phyloP scores from a whole-genome alignment of 352 stramenopile genomes.

The Globisporangium cystogenes region DNA sequence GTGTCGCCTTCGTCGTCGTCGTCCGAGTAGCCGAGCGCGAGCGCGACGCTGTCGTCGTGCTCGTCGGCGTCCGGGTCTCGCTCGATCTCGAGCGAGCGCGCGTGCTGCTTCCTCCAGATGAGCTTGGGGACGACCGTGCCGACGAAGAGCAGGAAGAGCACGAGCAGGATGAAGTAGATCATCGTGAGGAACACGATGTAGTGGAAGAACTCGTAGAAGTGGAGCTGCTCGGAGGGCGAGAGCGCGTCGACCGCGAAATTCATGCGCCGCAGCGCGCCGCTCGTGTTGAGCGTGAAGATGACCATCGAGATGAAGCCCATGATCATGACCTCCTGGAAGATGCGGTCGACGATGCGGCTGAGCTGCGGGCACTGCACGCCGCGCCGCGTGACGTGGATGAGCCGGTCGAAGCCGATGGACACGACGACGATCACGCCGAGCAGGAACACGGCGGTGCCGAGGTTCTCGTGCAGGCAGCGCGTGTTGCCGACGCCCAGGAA shows the following conservation, averaged over 20 bases:
- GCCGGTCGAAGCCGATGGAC: slow-evolving; percentile 55
- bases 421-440: slow-evolving; percentile 71
- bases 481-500: slow-evolving; percentile 84
- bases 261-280: slow-evolving; percentile 45
- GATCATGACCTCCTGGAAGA: slow-evolving; percentile 88
- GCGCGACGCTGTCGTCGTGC: slow-evolving; percentile 1
- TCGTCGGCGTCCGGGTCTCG: slow-evolving; percentile 5
- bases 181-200: slow-evolving; percentile 88
- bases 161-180: slow-evolving; percentile 88
- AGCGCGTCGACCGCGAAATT: slow-evolving; percentile 44
- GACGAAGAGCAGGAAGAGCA: slow-evolving; percentile 77
- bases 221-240: slow-evolving; percentile 54
- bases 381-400: slow-evolving; percentile 41
- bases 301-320: slow-evolving; percentile 87
- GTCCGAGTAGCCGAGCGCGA: slow-evolving; percentile 13
- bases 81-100: slow-evolving; percentile 9
- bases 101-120: slow-evolving; percentile 54
- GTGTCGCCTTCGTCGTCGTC: slow-evolving; percentile 23
- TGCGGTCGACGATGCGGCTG: slow-evolving; percentile 74
- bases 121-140: slow-evolving; percentile 79
- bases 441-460: slow-evolving; percentile 69
- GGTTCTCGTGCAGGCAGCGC: slow-evolving; percentile 66
- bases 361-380: slow-evolving; percentile 76
- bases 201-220: slow-evolving; percentile 90
- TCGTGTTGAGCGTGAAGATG: slow-evolving; percentile 87